Base-by-base conservation (phyloP, 768 basidiomycete species). In the Termitomyces titanicus region DNA sequence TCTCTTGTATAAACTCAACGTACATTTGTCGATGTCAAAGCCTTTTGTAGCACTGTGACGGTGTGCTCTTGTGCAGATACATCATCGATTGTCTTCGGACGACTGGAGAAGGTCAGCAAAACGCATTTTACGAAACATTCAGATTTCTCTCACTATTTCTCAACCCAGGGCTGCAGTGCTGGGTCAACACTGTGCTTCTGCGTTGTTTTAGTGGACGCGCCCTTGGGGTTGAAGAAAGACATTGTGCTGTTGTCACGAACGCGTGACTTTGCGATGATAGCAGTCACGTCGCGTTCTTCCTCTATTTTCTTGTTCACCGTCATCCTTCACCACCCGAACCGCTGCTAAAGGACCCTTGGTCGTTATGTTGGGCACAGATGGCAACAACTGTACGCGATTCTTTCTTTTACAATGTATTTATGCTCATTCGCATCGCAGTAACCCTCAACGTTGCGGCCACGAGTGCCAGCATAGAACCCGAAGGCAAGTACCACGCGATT, bases 61-160 rank as follows among this genome's bases (percentile, higher is more conserved):
- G 94, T 97, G 69, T 99, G 92, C 48, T 98, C 97, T 69, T 99
- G 97, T 0, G 96, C 90, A 35, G 96, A 93, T 47, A 99, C 86
- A 69, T 99, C 97, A 65, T 97, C 93, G 59, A 99, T 98, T 20
- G 95, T 98, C 72, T 92, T 93, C 46, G 97, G 97, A 48, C 97
- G 91, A 68, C 94, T 98, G 66, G 25, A 46, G 34, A 39, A 55
- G 27, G n/a, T 52, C 31, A 37, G 33, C 15, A 53, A 50, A 22
- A 22, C n/a, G n/a, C 7, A 29, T 20, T 45, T 46, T 34, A 43
- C 43, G 25, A 25, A 6, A 8, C 12, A n/a, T 39, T 31, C 2
- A 38, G n/a, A n/a, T 8, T 13, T 33, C 10, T 72, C 84, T 47
- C 39, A 95, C 94, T 98, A 99, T 82, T 98, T 98, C 74, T 99